A percentile compares a stretch with the other conserved stretches of the same genome.
These are phyloP conservation scores for Scedosporium boydii DNA, from an alignment of 2,329 filamentous ascomycete genomes.

Conservation along the genomic window DNA sequence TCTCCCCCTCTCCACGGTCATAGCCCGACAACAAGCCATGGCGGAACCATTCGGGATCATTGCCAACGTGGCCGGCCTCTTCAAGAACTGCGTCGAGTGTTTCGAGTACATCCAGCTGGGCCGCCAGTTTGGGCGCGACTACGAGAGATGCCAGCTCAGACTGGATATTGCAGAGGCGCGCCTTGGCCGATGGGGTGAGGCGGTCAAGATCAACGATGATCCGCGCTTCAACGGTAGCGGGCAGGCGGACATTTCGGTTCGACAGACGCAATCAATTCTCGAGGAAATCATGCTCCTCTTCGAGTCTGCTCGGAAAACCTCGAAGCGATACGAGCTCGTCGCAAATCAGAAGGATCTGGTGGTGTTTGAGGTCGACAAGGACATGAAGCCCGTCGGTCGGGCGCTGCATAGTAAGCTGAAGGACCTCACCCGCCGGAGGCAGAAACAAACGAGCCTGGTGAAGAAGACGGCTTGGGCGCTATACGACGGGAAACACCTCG, in stretches of 20 bases:
- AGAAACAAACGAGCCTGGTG: constrained; percentile 11
- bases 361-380: constrained; percentile 1
- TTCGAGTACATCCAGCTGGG: constrained; percentile 31
- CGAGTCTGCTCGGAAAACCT: constrained; percentile 12
- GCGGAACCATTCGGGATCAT: constrained; percentile 15
- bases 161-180: constrained; percentile 20
- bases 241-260: constrained; percentile 10
- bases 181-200: constrained; percentile 24
- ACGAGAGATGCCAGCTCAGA: constrained; percentile 20
- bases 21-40: constrained; percentile 3
- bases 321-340: constrained; percentile 14
- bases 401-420: not conserved
- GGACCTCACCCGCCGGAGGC: constrained; percentile 3
- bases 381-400: not conserved
- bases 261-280: constrained; percentile 12
- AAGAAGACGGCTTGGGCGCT: constrained; percentile 16
- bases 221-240: constrained; percentile 10
- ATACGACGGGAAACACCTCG: constrained; percentile 14
- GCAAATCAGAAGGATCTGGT: constrained; percentile 5
- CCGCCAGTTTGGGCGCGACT: constrained; percentile 22
- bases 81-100: constrained; percentile 27
- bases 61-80: constrained; percentile 22
- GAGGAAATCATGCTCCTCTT: constrained; percentile 17
- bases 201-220: constrained; percentile 20
- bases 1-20: not conserved